phyloP scores from a whole-genome alignment of 805 yeast genomes.

The Candida chauliodis region DNA sequence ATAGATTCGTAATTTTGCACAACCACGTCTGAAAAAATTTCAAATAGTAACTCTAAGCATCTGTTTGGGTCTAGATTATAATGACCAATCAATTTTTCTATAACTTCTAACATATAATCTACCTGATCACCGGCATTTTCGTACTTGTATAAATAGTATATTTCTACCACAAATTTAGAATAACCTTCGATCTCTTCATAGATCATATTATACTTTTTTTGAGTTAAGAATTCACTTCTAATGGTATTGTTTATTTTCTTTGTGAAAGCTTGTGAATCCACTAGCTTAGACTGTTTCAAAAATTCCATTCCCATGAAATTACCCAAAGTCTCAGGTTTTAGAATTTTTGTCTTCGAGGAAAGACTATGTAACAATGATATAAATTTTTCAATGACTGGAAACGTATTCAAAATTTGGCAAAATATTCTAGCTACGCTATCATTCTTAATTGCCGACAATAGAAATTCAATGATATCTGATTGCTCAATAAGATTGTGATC shows the following conservation, averaged over 20 bases:
- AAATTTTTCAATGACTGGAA: slow-evolving; percentile 25
- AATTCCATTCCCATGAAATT: slow-evolving; percentile 25
- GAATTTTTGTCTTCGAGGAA: slow-evolving; percentile 19
- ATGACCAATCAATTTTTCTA: slow-evolving; percentile 66
- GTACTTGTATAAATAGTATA: slow-evolving; percentile 36
- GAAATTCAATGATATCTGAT: slow-evolving; percentile 18
- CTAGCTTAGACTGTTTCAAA: slow-evolving; percentile 23
- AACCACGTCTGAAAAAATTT: slow-evolving; percentile 45
- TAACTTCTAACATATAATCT: slow-evolving; percentile 41
- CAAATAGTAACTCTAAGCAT: slow-evolving; percentile 60
- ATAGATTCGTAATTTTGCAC: slow-evolving; percentile 45
- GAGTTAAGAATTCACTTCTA: slow-evolving; percentile 44
- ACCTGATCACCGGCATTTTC: slow-evolving; percentile 41
- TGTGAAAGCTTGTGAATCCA: slow-evolving; percentile 32
- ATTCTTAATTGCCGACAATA: slow-evolving; percentile 25
- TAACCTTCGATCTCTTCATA: slow-evolving; percentile 80
- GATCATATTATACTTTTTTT: slow-evolving; percentile 60
- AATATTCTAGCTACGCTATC: slow-evolving; percentile 31
- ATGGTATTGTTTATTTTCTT: slow-evolving; percentile 33
- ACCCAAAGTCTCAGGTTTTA: slow-evolving; percentile 32
- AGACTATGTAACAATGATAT: slow-evolving; percentile 20
- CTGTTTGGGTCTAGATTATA: slow-evolving; percentile 72
- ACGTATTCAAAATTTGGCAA: slow-evolving; percentile 37
- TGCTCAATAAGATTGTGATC: slow-evolving; percentile 17
- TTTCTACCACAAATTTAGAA: slow-evolving; percentile 54